Conservation (phyloP, 257 asterid species). For the Solanum arcanum region DNA sequence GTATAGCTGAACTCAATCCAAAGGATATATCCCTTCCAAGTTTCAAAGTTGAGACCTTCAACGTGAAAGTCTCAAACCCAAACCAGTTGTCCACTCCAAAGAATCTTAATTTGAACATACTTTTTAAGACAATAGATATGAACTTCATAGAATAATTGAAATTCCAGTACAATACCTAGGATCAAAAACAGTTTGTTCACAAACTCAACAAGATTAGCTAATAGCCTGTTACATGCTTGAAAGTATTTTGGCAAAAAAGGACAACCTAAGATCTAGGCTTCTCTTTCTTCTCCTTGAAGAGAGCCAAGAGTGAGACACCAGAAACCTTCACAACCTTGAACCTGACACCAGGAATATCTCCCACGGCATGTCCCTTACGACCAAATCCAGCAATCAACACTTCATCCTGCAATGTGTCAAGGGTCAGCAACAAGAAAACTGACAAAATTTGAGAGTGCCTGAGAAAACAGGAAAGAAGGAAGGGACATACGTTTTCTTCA, state of each 20-base stretch:
- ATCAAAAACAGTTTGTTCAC: conserved; percentile 4
- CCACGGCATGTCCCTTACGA: conserved; percentile 84
- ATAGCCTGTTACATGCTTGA: not conserved
- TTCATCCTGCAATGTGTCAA: conserved; percentile 39
- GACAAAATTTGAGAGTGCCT: not conserved
- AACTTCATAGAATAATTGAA: not conserved
- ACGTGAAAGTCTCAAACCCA: no score
- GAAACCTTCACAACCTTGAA: conserved; percentile 86
- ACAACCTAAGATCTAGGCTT: conserved; percentile 50
- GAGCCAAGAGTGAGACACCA: conserved; percentile 67
- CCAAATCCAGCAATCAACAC: conserved; percentile 88
- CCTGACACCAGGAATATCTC: conserved; percentile 83
- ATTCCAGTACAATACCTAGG: conserved; percentile 9
- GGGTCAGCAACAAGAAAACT: not conserved
- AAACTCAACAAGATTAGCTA: not conserved
- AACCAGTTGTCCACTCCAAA: not conserved
- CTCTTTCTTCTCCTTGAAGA: conserved; percentile 68
- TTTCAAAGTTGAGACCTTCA: no score
- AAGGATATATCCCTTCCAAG: no score
- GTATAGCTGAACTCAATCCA: no score
- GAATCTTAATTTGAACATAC: not conserved
- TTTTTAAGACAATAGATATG: not conserved
- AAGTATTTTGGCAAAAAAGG: not conserved
- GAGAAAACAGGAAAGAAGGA: not conserved
- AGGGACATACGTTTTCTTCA: conserved; percentile 51